Conservation (phyloP, 2,329 filamentous ascomycete species). For the Diaporthe ampelina region DNA sequence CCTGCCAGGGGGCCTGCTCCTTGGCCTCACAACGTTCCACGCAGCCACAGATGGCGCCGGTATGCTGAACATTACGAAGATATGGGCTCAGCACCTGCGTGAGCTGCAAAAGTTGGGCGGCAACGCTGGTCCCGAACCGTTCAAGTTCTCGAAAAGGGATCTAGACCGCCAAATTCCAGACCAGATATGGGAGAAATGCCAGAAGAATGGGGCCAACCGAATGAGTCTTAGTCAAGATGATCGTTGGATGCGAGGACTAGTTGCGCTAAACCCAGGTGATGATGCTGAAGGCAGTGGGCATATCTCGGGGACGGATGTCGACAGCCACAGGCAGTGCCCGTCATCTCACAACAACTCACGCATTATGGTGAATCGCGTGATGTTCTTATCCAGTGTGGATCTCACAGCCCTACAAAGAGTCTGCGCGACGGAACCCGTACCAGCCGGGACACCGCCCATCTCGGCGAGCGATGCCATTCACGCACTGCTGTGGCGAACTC, state of each 20-base stretch:
- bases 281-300: neutral
- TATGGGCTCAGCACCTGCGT: conserved; percentile 1
- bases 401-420: neutral
- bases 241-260: conserved; percentile 3
- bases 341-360: neutral
- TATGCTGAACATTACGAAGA: neutral
- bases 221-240: neutral
- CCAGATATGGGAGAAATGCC: neutral
- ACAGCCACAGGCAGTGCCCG: neutral
- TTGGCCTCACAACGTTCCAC: neutral
- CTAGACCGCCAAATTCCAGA: neutral
- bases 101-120: neutral
- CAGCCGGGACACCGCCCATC: neutral
- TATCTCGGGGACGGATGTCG: neutral
- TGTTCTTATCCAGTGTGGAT: conserved; percentile 10
- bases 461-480: conserved; percentile 9
- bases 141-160: neutral
- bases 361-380: neutral
- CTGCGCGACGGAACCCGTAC: neutral
- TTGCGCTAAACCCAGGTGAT: neutral
- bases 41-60: conserved; percentile 2
- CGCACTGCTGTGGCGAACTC: neutral
- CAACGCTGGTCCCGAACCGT: neutral
- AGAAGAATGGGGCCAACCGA: no score
- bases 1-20: neutral